Conservation (phyloP, 148 eudicot genomes). For the Nyssa sinensis region DNA sequence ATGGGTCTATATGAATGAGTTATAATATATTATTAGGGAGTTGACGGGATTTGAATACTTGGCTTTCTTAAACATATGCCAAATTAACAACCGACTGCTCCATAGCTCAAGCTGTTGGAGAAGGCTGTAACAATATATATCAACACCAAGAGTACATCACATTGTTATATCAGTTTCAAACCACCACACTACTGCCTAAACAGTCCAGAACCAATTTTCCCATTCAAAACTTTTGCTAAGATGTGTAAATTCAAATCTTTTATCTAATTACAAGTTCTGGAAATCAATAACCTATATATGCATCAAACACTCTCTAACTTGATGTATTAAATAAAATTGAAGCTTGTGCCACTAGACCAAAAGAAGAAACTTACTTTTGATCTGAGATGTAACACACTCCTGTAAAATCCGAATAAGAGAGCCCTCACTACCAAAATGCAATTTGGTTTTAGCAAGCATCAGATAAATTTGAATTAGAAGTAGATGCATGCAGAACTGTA, state of each 20-base stretch:
- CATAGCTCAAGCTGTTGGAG: not conserved
- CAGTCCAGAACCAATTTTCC: not conserved
- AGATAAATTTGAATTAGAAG: not conserved
- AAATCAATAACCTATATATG: not conserved
- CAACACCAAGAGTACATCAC: not conserved
- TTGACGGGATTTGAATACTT: no score
- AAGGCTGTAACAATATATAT: not conserved
- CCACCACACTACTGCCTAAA: not conserved
- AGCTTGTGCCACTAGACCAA: not conserved
- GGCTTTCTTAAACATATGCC: no score
- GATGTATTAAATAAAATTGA: not conserved
- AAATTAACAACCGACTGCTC: no score
- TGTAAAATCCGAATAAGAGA: constrained; percentile 57
- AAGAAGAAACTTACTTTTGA: constrained; percentile 34
- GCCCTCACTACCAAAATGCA: constrained; percentile 51
- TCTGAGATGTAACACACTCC: constrained; percentile 31
- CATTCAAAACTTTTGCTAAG: not conserved
- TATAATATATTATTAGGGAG: no score
- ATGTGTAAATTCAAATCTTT: not conserved
- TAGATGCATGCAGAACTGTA: not conserved
- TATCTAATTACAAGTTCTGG: not conserved
- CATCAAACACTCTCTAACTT: not conserved
- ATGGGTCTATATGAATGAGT: no score
- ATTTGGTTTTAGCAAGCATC: not conserved
- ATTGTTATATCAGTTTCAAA: no score